Evolutionary conservation across 805 yeast genomes (phyloP).

Genomic region (Myxozyma neglecta): DNA sequence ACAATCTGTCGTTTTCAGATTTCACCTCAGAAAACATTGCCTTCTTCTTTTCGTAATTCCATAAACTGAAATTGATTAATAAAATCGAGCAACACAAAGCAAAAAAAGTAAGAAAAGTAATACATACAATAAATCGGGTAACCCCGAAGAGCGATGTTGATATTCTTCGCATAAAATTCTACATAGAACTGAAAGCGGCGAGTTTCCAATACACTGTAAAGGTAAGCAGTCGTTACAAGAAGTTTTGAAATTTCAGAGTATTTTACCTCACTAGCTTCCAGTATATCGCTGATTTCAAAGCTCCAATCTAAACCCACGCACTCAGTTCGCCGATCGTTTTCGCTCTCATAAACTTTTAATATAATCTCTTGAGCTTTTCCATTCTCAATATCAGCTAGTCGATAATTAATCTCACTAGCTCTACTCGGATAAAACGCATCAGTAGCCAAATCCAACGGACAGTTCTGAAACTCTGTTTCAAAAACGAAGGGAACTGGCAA

Average conservation of each 20-base stretch:
- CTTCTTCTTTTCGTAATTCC: slow-evolving; percentile 31
- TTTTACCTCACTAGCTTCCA: slow-evolving; percentile 30
- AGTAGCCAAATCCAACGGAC: slow-evolving; percentile 39
- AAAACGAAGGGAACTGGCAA: slow-evolving; percentile 34
- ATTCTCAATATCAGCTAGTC: slow-evolving; percentile 32
- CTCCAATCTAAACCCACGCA: slow-evolving; percentile 41
- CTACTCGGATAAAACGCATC: slow-evolving; percentile 32
- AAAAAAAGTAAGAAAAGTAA: neutral
- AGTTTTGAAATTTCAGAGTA: neutral
- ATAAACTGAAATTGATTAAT: slow-evolving; percentile 31
- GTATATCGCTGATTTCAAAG: slow-evolving; percentile 29
- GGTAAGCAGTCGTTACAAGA: neutral
- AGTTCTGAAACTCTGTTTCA: slow-evolving; percentile 39
- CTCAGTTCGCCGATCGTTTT: slow-evolving; percentile 29
- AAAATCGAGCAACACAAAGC: too few species aligned
- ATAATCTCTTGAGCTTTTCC: slow-evolving; percentile 8
- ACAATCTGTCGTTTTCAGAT: slow-evolving; percentile 42
- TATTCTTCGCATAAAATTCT: slow-evolving; percentile 33
- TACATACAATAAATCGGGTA: slow-evolving; percentile 41
- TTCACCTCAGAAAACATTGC: slow-evolving; percentile 38
- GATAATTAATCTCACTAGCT: slow-evolving; percentile 31
- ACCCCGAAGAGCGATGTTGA: slow-evolving; percentile 37
- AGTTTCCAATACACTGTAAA: slow-evolving; percentile 29
- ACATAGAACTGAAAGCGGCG: slow-evolving; percentile 33
- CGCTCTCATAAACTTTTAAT: slow-evolving; percentile 19